Percentiles rank a stretch among this genome's conserved stretches.
Conservation (phyloP, 2,329 filamentous ascomycete species). For the Neofusicoccum laricinum region DNA sequence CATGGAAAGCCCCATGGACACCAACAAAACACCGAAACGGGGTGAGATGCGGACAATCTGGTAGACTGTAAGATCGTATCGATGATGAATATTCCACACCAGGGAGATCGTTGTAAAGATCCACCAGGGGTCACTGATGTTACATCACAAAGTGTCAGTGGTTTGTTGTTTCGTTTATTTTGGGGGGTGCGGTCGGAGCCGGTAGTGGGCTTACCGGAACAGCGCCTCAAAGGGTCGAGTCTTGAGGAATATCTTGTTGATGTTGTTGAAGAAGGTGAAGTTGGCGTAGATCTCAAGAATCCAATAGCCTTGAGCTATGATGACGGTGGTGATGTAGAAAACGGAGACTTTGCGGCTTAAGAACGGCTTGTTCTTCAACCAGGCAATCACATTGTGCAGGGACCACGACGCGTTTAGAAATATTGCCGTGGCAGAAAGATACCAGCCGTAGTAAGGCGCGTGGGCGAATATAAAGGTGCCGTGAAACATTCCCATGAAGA, state of each 20-base stretch:
- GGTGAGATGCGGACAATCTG: slow-evolving; percentile 61
- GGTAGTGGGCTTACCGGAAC: slow-evolving; percentile 46
- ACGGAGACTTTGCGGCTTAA: slow-evolving; percentile 49
- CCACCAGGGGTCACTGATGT: slow-evolving; percentile 62
- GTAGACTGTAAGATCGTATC: slow-evolving; percentile 57
- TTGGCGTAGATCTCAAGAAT: slow-evolving; percentile 64
- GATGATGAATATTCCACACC: slow-evolving; percentile 61
- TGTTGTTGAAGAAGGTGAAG: slow-evolving; percentile 61
- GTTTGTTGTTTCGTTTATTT: not conserved
- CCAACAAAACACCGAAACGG: slow-evolving; percentile 62
- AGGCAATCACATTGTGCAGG: slow-evolving; percentile 64
- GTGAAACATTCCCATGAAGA: slow-evolving; percentile 56
- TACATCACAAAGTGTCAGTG: not conserved
- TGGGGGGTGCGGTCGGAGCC: too few relatives aligned
- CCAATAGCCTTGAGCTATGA: slow-evolving; percentile 63
- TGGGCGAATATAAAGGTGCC: slow-evolving; percentile 60
- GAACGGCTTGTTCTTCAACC: slow-evolving; percentile 65
- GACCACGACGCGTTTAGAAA: slow-evolving; percentile 62
- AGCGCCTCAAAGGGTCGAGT: slow-evolving; percentile 61
- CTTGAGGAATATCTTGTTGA: slow-evolving; percentile 51
- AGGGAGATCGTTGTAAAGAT: slow-evolving; percentile 59
- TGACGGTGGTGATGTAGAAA: slow-evolving; percentile 58
- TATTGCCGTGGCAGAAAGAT: slow-evolving; percentile 59
- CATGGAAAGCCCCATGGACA: slow-evolving; percentile 59
- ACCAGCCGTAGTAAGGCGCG: slow-evolving; percentile 60